Conservation (phyloP, 495 filamentous ascomycete genomes). For the Xeromyces bisporus region DNA sequence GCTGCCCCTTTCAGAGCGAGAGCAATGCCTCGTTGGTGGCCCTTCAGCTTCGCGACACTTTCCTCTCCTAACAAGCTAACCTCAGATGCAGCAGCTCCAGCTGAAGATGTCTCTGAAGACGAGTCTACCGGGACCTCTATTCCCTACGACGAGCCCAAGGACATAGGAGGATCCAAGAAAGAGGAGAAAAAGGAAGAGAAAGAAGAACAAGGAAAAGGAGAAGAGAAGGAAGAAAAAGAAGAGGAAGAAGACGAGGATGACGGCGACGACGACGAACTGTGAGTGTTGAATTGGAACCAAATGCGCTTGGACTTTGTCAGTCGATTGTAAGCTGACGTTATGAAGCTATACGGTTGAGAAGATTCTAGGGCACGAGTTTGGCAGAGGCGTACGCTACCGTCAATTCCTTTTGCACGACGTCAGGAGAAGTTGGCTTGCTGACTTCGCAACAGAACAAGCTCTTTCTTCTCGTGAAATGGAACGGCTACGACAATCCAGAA, state of each 20-base stretch:
- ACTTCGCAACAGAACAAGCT: conserved; percentile 20
- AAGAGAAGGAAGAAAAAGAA: conserved; percentile 21
- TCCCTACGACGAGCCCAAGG: conserved; percentile 18
- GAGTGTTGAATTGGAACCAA: too few species aligned
- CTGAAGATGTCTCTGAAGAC: conserved; percentile 28
- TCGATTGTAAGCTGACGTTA: conserved; percentile 13
- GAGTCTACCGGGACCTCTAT: conserved; percentile 29
- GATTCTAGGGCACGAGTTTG: conserved; percentile 33
- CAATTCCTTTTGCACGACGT: background rate
- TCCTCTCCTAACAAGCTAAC: conserved; percentile 5
- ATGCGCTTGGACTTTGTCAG: too few species aligned
- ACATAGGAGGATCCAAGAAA: conserved; percentile 13
- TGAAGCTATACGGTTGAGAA: conserved; percentile 44
- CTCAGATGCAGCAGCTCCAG: conserved; percentile 14
- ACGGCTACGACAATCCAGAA: conserved; percentile 36
- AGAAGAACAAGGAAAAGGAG: conserved; percentile 19
- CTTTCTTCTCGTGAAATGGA: conserved; percentile 44
- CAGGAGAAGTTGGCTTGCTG: conserved; percentile 3
- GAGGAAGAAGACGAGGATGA: conserved; percentile 25
- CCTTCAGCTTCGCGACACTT: conserved; percentile 5
- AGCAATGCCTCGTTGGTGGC: conserved; percentile 25
- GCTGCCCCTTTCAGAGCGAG: background rate
- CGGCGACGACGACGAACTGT: conserved; percentile 20
- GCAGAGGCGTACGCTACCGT: conserved; percentile 15
- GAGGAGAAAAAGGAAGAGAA: conserved; percentile 17